Percentiles rank a stretch among this genome's conserved stretches.
phyloP scores from a whole-genome alignment of 139 green algal species.

The Coelastrella sp. region DNA sequence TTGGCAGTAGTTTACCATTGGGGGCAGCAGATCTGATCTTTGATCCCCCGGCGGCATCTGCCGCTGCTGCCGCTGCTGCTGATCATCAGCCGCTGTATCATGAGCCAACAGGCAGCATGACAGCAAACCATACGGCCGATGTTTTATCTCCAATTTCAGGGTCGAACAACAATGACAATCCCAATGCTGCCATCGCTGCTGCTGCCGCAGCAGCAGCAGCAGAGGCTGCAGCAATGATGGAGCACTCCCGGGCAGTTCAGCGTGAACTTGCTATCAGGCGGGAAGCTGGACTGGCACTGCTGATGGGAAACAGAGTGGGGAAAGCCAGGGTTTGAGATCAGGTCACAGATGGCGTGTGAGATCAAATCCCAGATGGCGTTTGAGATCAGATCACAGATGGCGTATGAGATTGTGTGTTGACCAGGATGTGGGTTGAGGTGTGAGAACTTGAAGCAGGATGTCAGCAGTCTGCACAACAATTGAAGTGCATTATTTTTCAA shows the following conservation, averaged over 20 bases:
- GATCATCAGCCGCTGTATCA: background rate
- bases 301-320: background rate
- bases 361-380: too few species aligned
- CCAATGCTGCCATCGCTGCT: background rate
- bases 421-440: too few species aligned
- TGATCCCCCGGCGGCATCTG: background rate
- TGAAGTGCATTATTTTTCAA: too few species aligned
- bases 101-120: background rate
- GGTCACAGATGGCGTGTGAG: too few species aligned
- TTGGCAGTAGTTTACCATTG: background rate
- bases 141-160: background rate
- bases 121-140: background rate
- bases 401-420: too few species aligned
- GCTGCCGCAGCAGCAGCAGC: background rate
- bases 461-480: too few species aligned
- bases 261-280: background rate
- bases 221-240: constrained; percentile 2
- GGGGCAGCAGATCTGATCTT: background rate
- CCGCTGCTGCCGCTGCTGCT: background rate
- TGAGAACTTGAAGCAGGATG: too few species aligned
- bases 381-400: too few species aligned
- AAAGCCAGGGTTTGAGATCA: background rate
- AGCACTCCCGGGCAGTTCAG: background rate
- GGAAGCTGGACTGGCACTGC: background rate
- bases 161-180: background rate